Conservation (phyloP, 164 flowering plant species). For the Umbellularia californica region DNA sequence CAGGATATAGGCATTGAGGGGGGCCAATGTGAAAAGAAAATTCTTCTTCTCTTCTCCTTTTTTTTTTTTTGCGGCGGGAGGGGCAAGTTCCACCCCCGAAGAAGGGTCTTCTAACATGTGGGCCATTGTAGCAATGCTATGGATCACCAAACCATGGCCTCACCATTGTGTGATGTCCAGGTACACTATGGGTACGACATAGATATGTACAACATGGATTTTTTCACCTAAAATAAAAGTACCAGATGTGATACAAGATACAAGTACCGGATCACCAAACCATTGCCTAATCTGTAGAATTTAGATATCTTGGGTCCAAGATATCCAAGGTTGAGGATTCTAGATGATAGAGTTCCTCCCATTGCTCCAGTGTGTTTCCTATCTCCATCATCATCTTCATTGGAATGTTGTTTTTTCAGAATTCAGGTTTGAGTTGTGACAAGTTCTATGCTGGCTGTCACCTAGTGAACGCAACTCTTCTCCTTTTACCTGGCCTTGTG, state of each 20-base stretch:
- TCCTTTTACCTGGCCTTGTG: neutral
- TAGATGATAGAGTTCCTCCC: neutral
- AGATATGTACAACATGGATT: too few relatives aligned
- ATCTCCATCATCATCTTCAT: neutral
- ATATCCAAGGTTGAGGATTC: neutral
- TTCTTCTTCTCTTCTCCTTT: too few relatives aligned
- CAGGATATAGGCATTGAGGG: too few relatives aligned
- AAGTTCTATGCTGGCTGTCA: neutral
- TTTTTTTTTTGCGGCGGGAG: too few relatives aligned
- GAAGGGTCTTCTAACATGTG: neutral
- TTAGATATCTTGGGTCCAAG: neutral
- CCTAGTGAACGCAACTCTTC: neutral
- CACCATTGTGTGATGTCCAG: too few relatives aligned
- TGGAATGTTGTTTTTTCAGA: neutral
- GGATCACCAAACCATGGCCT: neutral
- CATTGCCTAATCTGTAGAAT: neutral
- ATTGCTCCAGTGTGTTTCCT: neutral
- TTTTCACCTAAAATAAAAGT: neutral
- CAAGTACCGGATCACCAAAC: neutral
- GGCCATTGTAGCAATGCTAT: neutral
- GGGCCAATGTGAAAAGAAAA: too few relatives aligned
- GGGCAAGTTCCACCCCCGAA: too few relatives aligned
- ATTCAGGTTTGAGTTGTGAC: neutral
- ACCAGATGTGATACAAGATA: neutral
- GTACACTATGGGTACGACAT: too few relatives aligned